phyloP scores from a whole-genome alignment of 1,139 yeast species.

The Saccharomyces pastorianus region DNA sequence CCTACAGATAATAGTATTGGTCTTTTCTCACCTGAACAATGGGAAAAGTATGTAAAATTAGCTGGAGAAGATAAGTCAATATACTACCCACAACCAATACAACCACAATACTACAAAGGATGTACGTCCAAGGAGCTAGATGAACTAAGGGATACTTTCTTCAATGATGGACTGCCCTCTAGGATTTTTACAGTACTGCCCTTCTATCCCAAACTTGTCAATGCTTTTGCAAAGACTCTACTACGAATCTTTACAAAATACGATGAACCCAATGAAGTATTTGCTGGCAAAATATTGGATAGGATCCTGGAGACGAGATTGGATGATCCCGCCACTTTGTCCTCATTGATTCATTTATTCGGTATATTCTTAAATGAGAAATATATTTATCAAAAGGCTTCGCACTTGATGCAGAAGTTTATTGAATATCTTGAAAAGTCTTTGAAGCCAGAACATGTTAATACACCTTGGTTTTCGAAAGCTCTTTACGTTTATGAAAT shows the following conservation, averaged over 20 bases:
- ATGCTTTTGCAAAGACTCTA: conserved; percentile 44
- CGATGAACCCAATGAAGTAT: conserved; percentile 22
- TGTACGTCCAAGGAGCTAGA: conserved; percentile 36
- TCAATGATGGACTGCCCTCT: conserved; percentile 33
- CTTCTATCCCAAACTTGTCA: conserved; percentile 43
- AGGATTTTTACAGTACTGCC: conserved; percentile 45
- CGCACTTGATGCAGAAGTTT: conserved; percentile 32
- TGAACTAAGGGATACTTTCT: conserved; percentile 32
- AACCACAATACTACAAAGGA: background rate
- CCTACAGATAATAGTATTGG: conserved; percentile 14
- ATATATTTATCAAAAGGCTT: conserved; percentile 24
- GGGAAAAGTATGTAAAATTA: conserved; percentile 9
- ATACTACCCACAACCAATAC: conserved; percentile 18
- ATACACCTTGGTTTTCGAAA: conserved; percentile 44
- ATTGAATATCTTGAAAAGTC: conserved; percentile 35
- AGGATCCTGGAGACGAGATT: conserved; percentile 34
- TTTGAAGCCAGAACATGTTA: conserved; percentile 34
- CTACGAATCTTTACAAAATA: conserved; percentile 23
- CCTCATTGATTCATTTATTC: conserved; percentile 42
- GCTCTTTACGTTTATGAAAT: conserved; percentile 45
- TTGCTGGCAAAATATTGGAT: conserved; percentile 31
- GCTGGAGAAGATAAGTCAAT: conserved; percentile 21
- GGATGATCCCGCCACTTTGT: conserved; percentile 32
- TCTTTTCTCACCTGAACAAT: conserved; percentile 11
- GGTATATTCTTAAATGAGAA: conserved; percentile 39